These are phyloP conservation scores for Plectosphaerella plurivora DNA, from an alignment of 2,329 filamentous ascomycete species.

Conservation along the genomic window DNA sequence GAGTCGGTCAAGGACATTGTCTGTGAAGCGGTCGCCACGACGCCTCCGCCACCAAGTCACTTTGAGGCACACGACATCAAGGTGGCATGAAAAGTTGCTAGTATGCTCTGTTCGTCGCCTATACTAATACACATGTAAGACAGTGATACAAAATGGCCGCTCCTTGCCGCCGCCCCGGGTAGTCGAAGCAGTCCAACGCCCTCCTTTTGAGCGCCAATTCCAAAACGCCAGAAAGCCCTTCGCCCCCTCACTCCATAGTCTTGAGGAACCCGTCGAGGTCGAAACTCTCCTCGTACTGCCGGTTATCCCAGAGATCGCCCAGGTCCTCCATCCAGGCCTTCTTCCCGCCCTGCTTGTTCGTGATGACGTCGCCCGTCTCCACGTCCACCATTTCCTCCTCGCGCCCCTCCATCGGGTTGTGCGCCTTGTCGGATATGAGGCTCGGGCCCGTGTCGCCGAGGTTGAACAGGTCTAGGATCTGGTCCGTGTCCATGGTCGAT, in stretches of 20 bases:
- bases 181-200: neutral
- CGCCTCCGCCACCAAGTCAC: no score
- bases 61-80: no score
- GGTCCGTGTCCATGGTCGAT: slow-evolving; percentile 94
- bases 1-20: no score
- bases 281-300: slow-evolving; percentile 97
- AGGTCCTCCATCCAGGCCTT: slow-evolving; percentile 94
- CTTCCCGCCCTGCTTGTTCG: slow-evolving; percentile 84
- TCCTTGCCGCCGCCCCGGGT: neutral
- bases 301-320: slow-evolving; percentile 94
- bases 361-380: slow-evolving; percentile 80
- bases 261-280: slow-evolving; percentile 93
- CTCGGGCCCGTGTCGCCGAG: slow-evolving; percentile 73
- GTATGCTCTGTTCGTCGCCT: no score
- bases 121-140: neutral
- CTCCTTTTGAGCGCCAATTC: neutral
- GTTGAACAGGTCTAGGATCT: slow-evolving; percentile 95
- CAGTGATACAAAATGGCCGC: neutral
- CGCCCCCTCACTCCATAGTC: slow-evolving; percentile 65
- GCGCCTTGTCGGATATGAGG: slow-evolving; percentile 57
- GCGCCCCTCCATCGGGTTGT: slow-evolving; percentile 54
- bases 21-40: no score
- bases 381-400: slow-evolving; percentile 90
- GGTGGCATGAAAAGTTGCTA: no score
- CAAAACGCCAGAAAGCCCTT: neutral